Evolutionary conservation across 805 yeast species (phyloP).

Genomic region (Candida saitoana): DNA sequence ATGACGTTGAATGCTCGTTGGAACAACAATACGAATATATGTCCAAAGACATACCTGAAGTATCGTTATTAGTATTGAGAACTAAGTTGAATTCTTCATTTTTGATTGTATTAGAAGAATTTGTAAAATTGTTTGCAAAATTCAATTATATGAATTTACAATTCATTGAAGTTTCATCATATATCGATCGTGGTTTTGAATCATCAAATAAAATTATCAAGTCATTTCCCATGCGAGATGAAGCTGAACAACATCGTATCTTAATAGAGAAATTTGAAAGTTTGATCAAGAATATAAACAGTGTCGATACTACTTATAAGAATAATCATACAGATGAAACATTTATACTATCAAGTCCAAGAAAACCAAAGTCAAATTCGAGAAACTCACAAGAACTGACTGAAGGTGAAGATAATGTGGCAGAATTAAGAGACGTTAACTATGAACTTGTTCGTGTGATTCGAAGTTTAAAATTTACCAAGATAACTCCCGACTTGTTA

Average conservation of each 20-base stretch:
- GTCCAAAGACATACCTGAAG: constrained; percentile 21
- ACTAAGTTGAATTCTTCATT: constrained; percentile 32
- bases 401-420: constrained; percentile 17
- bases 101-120: constrained; percentile 30
- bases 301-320: constrained; percentile 5
- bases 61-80: constrained; percentile 29
- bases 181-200: constrained; percentile 18
- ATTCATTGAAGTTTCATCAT: constrained; percentile 26
- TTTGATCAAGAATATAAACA: constrained; percentile 18
- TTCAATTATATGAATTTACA: constrained; percentile 24
- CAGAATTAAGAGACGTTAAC: constrained; percentile 31
- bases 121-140: constrained; percentile 26
- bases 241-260: constrained; percentile 26
- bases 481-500: constrained; percentile 29
- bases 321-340: constrained; percentile 9
- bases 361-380: constrained; percentile 9
- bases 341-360: constrained; percentile 30
- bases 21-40: constrained; percentile 24
- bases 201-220: constrained; percentile 13
- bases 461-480: constrained; percentile 32
- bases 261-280: constrained; percentile 31
- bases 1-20: constrained; percentile 13
- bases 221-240: constrained; percentile 25
- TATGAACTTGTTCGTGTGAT: constrained; percentile 34
- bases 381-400: constrained; percentile 4